phyloP scores from a whole-genome alignment of 352 stramenopile genomes.

The Pythium graminicola region DNA sequence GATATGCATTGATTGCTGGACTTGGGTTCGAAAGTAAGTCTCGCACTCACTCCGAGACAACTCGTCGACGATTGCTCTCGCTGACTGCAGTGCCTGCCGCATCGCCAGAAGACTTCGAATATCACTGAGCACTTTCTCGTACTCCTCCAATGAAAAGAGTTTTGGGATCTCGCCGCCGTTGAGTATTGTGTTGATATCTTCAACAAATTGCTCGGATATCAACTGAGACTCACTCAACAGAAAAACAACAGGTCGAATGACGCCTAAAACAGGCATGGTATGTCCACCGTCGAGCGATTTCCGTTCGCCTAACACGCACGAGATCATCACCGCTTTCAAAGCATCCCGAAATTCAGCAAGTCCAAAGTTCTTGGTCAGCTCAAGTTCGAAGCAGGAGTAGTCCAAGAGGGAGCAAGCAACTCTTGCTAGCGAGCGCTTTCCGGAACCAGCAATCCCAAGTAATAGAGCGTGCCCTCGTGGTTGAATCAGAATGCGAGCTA shows the following conservation, averaged over 20 bases:
- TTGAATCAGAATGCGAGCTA: slow-evolving; percentile 90
- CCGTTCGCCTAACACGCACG: slow-evolving; percentile 81
- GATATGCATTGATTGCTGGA: slow-evolving; percentile 83
- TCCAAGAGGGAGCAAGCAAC: slow-evolving; percentile 89
- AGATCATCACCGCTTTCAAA: slow-evolving; percentile 88
- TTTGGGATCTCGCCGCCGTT: slow-evolving; percentile 93
- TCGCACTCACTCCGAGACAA: slow-evolving; percentile 87
- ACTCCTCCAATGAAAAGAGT: slow-evolving; percentile 85
- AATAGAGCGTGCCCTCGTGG: slow-evolving; percentile 90
- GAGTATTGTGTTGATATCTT: slow-evolving; percentile 94
- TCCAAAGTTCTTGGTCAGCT: slow-evolving; percentile 90
- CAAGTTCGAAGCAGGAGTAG: slow-evolving; percentile 88
- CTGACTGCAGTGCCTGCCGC: slow-evolving; percentile 73
- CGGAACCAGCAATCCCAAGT: slow-evolving; percentile 88
- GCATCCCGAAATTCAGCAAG: slow-evolving; percentile 90
- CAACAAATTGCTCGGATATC: slow-evolving; percentile 89
- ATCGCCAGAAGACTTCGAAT: slow-evolving; percentile 72
- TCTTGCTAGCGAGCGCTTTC: slow-evolving; percentile 86
- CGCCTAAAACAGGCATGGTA: too few relatives aligned
- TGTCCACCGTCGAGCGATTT: too few relatives aligned
- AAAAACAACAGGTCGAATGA: slow-evolving; percentile 86
- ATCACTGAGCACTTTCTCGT: slow-evolving; percentile 85
- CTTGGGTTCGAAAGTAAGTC: slow-evolving; percentile 81
- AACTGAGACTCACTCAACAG: slow-evolving; percentile 93
- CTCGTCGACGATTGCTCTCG: slow-evolving; percentile 80